Percentiles rank a stretch among this genome's conserved stretches.
Conservation (phyloP, 305 asterid species). For the Caryopteris hybrid region DNA sequence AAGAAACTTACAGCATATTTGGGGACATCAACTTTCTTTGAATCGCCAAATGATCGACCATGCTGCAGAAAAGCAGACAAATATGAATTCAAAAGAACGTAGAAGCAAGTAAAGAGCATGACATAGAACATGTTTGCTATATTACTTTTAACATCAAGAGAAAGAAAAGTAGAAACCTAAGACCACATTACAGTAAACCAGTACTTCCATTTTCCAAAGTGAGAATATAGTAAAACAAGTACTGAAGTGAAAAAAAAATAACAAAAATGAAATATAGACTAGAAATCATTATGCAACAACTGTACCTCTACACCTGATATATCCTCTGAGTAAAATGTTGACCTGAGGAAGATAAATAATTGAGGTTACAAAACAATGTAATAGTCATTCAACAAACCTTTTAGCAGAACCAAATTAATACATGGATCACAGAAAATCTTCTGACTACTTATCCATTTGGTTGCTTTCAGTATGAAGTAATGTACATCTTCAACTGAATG, state of each 20-base stretch:
- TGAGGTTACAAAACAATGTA: constrained; percentile 9
- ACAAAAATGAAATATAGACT: neutral
- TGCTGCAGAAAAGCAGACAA: constrained; percentile 37
- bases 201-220: neutral
- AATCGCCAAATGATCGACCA: constrained; percentile 25
- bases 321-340: constrained; percentile 35
- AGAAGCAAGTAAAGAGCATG: neutral
- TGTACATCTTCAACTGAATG: constrained; percentile 1
- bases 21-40: constrained; percentile 51
- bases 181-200: constrained; percentile 8
- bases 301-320: constrained; percentile 40
- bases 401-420: neutral
- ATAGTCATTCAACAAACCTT: constrained; percentile 1
- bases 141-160: neutral
- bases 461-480: neutral
- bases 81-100: constrained; percentile 14
- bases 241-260: neutral
- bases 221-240: neutral
- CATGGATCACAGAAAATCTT: neutral
- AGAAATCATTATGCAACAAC: constrained; percentile 3
- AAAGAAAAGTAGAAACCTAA: neutral
- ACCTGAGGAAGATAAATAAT: constrained; percentile 31
- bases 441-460: neutral
- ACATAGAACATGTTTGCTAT: neutral
- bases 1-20: constrained; percentile 79